Evolutionary conservation across 2,329 filamentous ascomycete species (phyloP), one percentile per base, ranked within the genome.

Genomic region (Aspergillus novoparasiticus): DNA sequence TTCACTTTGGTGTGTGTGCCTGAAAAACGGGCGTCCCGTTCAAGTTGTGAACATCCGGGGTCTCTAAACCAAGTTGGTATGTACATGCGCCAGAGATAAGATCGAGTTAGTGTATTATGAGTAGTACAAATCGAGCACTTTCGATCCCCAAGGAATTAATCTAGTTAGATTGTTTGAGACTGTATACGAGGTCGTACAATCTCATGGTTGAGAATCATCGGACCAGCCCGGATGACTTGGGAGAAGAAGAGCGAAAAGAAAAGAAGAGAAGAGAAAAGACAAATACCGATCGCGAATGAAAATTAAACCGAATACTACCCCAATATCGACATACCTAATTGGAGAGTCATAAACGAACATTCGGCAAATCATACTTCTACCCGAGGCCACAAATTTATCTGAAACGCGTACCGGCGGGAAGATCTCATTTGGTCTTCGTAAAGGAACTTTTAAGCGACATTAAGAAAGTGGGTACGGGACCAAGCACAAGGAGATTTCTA

Each of bases 361-460:
- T 59, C 57, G 57, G 57, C 57, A 59, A 59, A 59, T 59, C 57
- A 59, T 9, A 34, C 30, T n/a, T 12, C 43, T 39, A 21, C 56
- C 41, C 56, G 41, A 46, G 32, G 56, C 56, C 26, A 28, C 30
- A n/a, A 51, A 59, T 59, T 19, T 50, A 59, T 58, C 60, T 59
- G 57, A 53, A 66, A 61, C 57, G 61, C 45, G 26, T 51, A 51
- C 30, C 45, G 32, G 41, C 36, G 28, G 43, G 43, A 48, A 50
- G 57, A 58, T 58, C 57, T 50, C 45, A 23, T 48, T 39, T 39
- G n/a, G 11, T 16, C 19, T 26, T 55, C n/a, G 21, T 14, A 8
- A 48, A 23, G 39, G 39, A n/a, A 41, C 45, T 48, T 26, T n/a
- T 28, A 39, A 26, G 51, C 51, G 51, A 36, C 21, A 55, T 23